A percentile compares a stretch with the other conserved stretches of the same genome.
phyloP scores from a whole-genome alignment of 352 stramenopile genomes.

The Phytophthora parvispora region DNA sequence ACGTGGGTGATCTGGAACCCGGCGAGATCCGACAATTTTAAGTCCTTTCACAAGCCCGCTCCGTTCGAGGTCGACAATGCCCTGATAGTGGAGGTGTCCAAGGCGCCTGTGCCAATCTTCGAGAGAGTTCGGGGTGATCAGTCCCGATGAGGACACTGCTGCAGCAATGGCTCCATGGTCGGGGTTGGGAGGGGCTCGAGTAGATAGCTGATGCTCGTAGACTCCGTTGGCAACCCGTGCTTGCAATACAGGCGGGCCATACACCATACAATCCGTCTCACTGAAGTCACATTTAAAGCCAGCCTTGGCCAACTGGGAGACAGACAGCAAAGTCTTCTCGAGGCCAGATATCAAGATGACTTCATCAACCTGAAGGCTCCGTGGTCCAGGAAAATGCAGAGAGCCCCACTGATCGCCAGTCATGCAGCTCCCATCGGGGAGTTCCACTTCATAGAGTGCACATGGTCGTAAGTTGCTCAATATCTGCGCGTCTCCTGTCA shows the following conservation, averaged over 20 bases:
- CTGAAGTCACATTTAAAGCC: constrained; percentile 6
- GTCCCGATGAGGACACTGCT: no score
- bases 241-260: neutral
- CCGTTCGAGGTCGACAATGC: no score
- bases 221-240: neutral
- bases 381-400: no score
- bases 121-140: neutral
- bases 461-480: neutral
- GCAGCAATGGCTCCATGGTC: no score
- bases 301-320: neutral
- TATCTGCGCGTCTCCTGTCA: neutral
- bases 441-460: neutral
- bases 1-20: no score
- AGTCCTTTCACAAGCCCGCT: no score
- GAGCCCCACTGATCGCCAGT: neutral
- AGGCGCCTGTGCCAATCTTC: constrained; percentile 17
- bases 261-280: neutral
- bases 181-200: no score
- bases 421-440: neutral
- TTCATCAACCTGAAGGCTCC: no score
- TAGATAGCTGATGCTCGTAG: neutral
- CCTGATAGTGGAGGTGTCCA: no score
- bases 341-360: neutral
- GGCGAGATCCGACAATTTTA: no score
- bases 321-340: neutral